Conservation (phyloP, 148 eudicot species). For the Rhododendron ferrugineum region DNA sequence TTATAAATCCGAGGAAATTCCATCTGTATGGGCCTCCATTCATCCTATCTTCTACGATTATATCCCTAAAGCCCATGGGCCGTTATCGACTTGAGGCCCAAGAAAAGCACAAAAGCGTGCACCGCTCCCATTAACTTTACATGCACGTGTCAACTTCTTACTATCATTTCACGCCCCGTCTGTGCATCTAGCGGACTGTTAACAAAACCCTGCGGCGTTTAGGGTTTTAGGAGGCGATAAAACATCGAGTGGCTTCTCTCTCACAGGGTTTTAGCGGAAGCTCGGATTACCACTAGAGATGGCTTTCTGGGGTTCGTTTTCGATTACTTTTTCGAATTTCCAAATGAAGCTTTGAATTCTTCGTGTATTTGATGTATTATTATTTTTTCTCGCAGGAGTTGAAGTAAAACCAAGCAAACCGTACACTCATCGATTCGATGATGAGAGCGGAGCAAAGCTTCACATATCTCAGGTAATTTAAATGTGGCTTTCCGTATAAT, state of each 20-base stretch:
- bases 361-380: background rate
- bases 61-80: background rate
- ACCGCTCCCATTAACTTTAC: background rate
- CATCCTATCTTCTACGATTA: background rate
- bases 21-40: background rate
- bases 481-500: background rate
- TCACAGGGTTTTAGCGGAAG: slow-evolving; percentile 30
- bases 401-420: slow-evolving; percentile 52
- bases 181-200: background rate
- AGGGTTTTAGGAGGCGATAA: slow-evolving; percentile 17
- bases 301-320: slow-evolving; percentile 55
- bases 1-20: background rate
- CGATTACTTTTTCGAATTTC: background rate
- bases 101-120: background rate
- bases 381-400: slow-evolving; percentile 33
- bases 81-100: background rate
- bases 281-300: slow-evolving; percentile 10
- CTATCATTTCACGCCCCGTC: background rate
- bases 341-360: background rate
- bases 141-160: background rate
- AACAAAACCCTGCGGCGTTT: background rate
- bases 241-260: too few species aligned
- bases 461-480: slow-evolving; percentile 63
- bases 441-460: slow-evolving; percentile 44
- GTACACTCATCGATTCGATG: slow-evolving; percentile 30